Conservation (phyloP, 2,329 filamentous ascomycete species). For the Cercospora zeina region DNA sequence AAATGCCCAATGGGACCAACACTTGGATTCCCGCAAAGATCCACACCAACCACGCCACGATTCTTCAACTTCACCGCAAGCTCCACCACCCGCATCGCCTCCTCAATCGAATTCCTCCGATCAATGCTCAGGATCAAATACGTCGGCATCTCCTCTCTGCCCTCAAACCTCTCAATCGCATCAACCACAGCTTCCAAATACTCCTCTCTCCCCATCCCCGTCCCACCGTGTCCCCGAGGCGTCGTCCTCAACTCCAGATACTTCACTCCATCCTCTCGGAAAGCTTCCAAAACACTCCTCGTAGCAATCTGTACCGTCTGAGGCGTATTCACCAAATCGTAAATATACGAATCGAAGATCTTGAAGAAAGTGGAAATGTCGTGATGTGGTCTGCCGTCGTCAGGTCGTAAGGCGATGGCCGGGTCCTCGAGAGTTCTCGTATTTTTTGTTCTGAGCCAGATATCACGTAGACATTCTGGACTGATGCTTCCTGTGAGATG, state of each 20-base stretch:
- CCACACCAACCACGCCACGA: slow-evolving; percentile 65
- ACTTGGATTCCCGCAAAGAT: slow-evolving; percentile 75
- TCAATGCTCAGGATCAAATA: slow-evolving; percentile 75
- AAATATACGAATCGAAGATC: slow-evolving; percentile 77
- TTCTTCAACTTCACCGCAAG: slow-evolving; percentile 59
- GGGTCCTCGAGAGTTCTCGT: slow-evolving; percentile 60
- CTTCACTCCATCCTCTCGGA: slow-evolving; percentile 68
- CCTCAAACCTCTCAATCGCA: slow-evolving; percentile 58
- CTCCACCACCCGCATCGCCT: slow-evolving; percentile 64
- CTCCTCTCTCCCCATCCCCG: slow-evolving; percentile 58
- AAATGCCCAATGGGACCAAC: slow-evolving; percentile 63
- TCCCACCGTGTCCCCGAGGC: slow-evolving; percentile 61
- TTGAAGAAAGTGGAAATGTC: slow-evolving; percentile 65
- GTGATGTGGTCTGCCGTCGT: slow-evolving; percentile 46
- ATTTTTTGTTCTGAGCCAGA: slow-evolving; percentile 55
- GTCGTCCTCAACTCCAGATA: slow-evolving; percentile 82
- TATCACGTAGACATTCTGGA: slow-evolving; percentile 68
- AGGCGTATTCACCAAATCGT: slow-evolving; percentile 67
- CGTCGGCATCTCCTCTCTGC: slow-evolving; percentile 17
- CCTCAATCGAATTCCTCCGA: slow-evolving; percentile 58
- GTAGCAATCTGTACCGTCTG: slow-evolving; percentile 60
- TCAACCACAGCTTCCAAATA: slow-evolving; percentile 68
- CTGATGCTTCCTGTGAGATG: slow-evolving; percentile 79
- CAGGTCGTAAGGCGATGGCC: slow-evolving; percentile 63
- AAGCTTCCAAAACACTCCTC: slow-evolving; percentile 63